A percentile compares a stretch with the other conserved stretches of the same genome.
phyloP scores from a whole-genome alignment of 495 filamentous ascomycete species.

The Aspergillus bridgeri region DNA sequence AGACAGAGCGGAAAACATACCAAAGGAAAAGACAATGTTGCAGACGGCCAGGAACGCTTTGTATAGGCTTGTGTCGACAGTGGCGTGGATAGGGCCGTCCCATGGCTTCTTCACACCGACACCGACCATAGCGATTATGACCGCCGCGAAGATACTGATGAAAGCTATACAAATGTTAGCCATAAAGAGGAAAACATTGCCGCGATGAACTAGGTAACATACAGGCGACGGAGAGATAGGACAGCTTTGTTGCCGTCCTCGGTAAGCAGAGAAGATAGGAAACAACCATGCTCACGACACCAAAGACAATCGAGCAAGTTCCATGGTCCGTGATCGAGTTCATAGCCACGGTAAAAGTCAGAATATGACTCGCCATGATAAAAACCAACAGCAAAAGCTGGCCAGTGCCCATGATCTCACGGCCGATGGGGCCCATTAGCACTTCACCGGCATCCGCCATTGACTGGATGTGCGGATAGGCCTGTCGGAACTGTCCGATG shows the following conservation, averaged over 20 bases:
- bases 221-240: conserved; percentile 60
- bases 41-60: conserved; percentile 58
- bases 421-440: conserved; percentile 59
- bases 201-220: conserved; percentile 9
- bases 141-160: conserved; percentile 35
- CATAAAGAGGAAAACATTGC: no score
- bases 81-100: conserved; percentile 25
- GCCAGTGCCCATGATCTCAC: conserved; percentile 58
- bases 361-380: conserved; percentile 68
- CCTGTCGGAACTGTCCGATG: conserved; percentile 57
- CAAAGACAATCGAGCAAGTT: conserved; percentile 66
- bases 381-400: conserved; percentile 64
- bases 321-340: conserved; percentile 61
- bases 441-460: conserved; percentile 70
- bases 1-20: conserved; percentile 16
- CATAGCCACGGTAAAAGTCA: conserved; percentile 71
- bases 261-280: conserved; percentile 62
- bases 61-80: conserved; percentile 30
- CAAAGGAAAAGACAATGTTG: conserved; percentile 72
- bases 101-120: conserved; percentile 51
- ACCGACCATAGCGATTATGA: conserved; percentile 69
- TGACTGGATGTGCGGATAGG: conserved; percentile 61
- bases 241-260: conserved; percentile 56
- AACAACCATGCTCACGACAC: conserved; percentile 59
- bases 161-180: conserved; percentile 19